Conservation (phyloP, 163 green algal species). For the Scenedesmus sp. region DNA sequence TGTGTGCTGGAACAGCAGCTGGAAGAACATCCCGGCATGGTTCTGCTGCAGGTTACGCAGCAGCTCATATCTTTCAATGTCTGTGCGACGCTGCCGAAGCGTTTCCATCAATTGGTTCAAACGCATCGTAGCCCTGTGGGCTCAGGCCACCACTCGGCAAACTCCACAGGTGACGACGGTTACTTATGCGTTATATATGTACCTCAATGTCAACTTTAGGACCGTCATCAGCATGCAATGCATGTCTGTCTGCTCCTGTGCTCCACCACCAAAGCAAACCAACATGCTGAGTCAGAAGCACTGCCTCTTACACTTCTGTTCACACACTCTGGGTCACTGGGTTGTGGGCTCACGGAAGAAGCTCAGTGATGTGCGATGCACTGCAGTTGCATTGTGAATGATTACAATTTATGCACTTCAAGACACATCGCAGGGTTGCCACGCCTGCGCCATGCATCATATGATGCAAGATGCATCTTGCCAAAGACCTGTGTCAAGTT, state of each 20-base stretch:
- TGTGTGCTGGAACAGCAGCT: constrained; percentile 75
- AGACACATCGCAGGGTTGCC: no score
- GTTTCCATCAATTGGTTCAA: background rate
- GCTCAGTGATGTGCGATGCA: no score
- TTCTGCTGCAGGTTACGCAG: constrained; percentile 59
- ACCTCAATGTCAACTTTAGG: no score
- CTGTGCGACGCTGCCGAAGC: background rate
- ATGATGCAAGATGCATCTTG: no score
- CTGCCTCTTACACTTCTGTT: background rate
- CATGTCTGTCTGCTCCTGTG: background rate
- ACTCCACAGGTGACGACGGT: no score
- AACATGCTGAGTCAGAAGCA: constrained; percentile 13
- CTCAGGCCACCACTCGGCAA: background rate
- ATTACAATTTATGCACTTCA: no score
- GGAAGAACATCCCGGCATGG: constrained; percentile 49
- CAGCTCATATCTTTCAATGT: constrained; percentile 70
- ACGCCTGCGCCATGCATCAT: no score
- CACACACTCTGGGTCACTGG: background rate
- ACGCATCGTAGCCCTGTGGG: background rate
- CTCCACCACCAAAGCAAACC: background rate
- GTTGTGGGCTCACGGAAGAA: no score
- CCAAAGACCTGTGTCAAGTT: no score
- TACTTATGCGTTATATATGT: no score
- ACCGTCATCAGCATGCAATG: background rate
- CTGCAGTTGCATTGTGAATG: no score